Evolutionary conservation across 176 grass and related monocot genomes (phyloP), one percentile per base, ranked within the genome.

Genomic region (Canna indica): DNA sequence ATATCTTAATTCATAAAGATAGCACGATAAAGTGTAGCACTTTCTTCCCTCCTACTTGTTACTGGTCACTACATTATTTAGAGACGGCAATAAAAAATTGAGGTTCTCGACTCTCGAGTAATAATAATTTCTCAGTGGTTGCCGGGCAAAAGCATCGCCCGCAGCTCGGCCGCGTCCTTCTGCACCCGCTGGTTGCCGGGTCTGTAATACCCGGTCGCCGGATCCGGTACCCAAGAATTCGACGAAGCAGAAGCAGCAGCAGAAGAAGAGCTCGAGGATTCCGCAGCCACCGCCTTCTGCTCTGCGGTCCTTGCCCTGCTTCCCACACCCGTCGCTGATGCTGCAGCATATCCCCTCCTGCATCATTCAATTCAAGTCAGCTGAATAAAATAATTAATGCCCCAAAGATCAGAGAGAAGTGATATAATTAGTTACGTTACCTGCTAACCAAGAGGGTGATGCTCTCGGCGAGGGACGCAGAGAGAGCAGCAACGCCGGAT

Each of bases 151-250:
- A 5, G 5, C 53, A 41, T 74, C 72, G 20, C 26, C 1, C 72
- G 35, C 16, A 74, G 57, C 72, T 74, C 72, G 33, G 36, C 72
- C 1, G 72, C 54, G 28, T 74, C 72, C 54, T 4, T 20, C 72
- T 59, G 5, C 36, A 11, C 15, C 38, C 57, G 54, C 16, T 22
- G 54, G 24, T 61, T 74, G 13, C 56, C 38, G 0, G 72, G 72
- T 10, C 57, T 56, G 72, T 74, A 74, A 35, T 74, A 74, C 12
- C 72, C 72, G 5, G 72, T 74, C 34, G 62, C 57, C 14, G 72
- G 72, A 62, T 74, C 57, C 35, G 72, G 72, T 13, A 61, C 57
- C 72, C 72, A 74, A 11, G 57, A 42, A 45, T 18, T 44, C 11
- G 36, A 22, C 10, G 50, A 16, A 38, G 70, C 18, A 56, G 71